Base-by-base conservation (phyloP, 805 yeast genomes). In the Ogataea pilisensis region DNA sequence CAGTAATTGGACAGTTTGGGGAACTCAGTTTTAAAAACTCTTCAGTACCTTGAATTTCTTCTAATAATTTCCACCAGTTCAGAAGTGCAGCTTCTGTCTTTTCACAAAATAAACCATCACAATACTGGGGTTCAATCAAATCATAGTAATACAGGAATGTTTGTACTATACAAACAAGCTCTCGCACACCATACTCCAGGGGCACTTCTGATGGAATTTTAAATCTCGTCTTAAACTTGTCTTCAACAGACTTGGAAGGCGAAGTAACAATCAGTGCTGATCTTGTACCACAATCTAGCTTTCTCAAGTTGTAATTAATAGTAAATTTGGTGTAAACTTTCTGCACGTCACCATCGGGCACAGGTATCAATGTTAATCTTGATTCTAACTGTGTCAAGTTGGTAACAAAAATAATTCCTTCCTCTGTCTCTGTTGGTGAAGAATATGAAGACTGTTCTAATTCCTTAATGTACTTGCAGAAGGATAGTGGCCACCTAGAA, bases 41-140 rank as follows among this genome's bases (percentile, higher is more conserved):
- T 3, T 43, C 39, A 11, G 51, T 31, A 18, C 58, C 44, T 41
- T 54, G 65, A 47, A 83, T 73, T 6, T 45, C 47, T 0, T 30
- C 20, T 2, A 59, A 41, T 27, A 76, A 58, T 28, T 69, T 70
- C 97, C 98, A 91, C 97, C 98, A 91, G 34, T 71, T 68, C 2
- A 60, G 53, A 19, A 88, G 73, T 0, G 95, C 95, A 18, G 64
- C 70, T 45, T 82, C 82, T 0, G 99, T 91, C 42, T 74, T 71
- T 42, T 78, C 76, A 59, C 98, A 91, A 2, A 89, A 64, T 13
- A 91, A 65, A 0, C 99, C 98, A 63, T 93, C 97, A 42, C 86
- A 85, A 48, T 73, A 78, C 25, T 65, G 64, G 0, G 86, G 80
- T 37, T 80, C 82, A 12, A 88, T 68, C 31, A 88, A 61, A 41